These are phyloP conservation scores for Diaporthe caulivora DNA, from an alignment of 2,329 filamentous ascomycete genomes.

Conservation along the genomic window DNA sequence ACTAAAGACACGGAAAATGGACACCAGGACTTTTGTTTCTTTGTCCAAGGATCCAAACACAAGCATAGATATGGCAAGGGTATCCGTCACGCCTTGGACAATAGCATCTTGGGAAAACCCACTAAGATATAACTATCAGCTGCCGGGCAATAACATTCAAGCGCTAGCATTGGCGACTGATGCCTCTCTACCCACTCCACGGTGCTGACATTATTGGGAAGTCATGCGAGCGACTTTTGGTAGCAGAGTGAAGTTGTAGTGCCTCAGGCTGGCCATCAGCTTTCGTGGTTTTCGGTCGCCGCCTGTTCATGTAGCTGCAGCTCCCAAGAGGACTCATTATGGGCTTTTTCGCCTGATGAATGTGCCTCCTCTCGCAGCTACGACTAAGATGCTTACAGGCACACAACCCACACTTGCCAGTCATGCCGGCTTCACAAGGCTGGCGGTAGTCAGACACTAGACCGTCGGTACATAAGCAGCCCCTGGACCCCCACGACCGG, in stretches of 20 bases:
- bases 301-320: not conserved
- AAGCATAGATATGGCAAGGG: not conserved
- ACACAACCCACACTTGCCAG: not conserved
- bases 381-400: not conserved
- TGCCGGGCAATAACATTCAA: too few relatives aligned
- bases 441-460: conserved; percentile 20
- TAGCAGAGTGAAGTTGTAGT: not conserved
- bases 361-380: not conserved
- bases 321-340: not conserved
- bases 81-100: not conserved
- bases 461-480: not conserved
- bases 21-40: not conserved
- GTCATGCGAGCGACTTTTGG: too few relatives aligned
- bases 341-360: too few relatives aligned
- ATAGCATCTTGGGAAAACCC: not conserved
- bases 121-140: too few relatives aligned
- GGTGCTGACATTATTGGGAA: too few relatives aligned
- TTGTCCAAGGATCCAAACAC: not conserved
- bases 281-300: not conserved
- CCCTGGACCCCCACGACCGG: not conserved
- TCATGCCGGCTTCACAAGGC: not conserved
- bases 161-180: too few relatives aligned
- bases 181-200: not conserved
- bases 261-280: not conserved
- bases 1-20: too few relatives aligned